Percentiles rank a stretch among this genome's conserved stretches.
phyloP scores from a whole-genome alignment of 805 yeast genomes.

The Candida dendrica region DNA sequence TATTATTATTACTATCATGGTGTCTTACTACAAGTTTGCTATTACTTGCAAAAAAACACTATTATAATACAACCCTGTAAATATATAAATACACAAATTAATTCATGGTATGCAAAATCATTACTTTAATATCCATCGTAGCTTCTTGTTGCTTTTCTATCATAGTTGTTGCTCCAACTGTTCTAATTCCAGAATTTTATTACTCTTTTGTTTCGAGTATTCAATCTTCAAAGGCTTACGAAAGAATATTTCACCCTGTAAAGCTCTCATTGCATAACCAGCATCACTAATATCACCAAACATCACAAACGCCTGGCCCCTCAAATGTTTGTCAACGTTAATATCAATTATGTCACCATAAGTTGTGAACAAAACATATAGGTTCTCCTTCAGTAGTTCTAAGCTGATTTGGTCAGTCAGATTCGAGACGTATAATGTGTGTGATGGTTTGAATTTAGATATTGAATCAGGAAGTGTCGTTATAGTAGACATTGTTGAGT shows the following conservation, averaged over 20 bases:
- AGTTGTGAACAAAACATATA: constrained; percentile 52
- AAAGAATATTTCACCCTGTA: constrained; percentile 44
- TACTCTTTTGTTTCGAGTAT: constrained; percentile 30
- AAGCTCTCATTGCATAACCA: constrained; percentile 37
- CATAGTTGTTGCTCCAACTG: constrained; percentile 4
- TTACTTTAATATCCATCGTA: too few species aligned
- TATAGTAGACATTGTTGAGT: not conserved
- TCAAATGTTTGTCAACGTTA: constrained; percentile 33
- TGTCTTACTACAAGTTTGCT: too few species aligned
- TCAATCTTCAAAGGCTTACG: constrained; percentile 42
- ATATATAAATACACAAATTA: too few species aligned
- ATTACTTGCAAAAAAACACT: not conserved
- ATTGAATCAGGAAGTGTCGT: not conserved
- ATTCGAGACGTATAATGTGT: constrained; percentile 54
- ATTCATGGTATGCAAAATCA: not conserved
- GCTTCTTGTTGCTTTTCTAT: too few species aligned
- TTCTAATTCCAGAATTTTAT: constrained; percentile 14
- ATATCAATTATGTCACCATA: constrained; percentile 61
- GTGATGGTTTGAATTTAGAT: not conserved
- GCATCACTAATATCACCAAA: constrained; percentile 45
- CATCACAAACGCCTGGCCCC: constrained; percentile 66
- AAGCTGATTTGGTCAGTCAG: constrained; percentile 49
- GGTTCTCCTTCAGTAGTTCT: constrained; percentile 38
- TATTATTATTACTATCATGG: too few species aligned
- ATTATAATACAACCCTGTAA: not conserved